A percentile compares a stretch with the other conserved stretches of the same genome.
These are phyloP conservation scores for Kuraishia ogatae DNA, from an alignment of 805 yeast species.

Conservation along the genomic window DNA sequence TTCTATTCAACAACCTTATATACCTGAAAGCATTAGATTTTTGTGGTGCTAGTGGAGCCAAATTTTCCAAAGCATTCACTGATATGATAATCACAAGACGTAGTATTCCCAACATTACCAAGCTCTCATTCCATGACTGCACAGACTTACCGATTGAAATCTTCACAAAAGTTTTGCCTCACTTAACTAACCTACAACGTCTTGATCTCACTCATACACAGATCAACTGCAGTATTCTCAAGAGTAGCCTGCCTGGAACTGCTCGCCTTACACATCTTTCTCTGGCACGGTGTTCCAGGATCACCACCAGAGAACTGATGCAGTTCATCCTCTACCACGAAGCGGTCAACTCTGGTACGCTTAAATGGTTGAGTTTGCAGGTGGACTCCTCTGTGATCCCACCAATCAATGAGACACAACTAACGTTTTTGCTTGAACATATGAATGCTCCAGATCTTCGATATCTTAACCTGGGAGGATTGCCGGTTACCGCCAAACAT, in stretches of 20 bases:
- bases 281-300: conserved; percentile 51
- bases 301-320: conserved; percentile 65
- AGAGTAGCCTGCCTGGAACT: conserved; percentile 39
- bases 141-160: conserved; percentile 59
- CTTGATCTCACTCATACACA: conserved; percentile 79
- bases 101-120: conserved; percentile 21
- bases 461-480: conserved; percentile 44
- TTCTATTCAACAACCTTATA: conserved; percentile 44
- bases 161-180: conserved; percentile 49
- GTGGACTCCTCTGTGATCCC: conserved; percentile 45
- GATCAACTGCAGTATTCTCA: conserved; percentile 54
- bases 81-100: conserved; percentile 21
- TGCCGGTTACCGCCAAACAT: conserved; percentile 33
- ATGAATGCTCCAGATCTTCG: conserved; percentile 33
- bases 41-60: conserved; percentile 74
- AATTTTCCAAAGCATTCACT: conserved; percentile 52
- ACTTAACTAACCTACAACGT: conserved; percentile 46
- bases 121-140: conserved; percentile 81
- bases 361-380: conserved; percentile 45
- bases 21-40: conserved; percentile 68
- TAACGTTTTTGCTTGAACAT: conserved; percentile 33
- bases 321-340: conserved; percentile 69
- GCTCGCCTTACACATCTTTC: conserved; percentile 70
- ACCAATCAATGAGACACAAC: conserved; percentile 36
- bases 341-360: conserved; percentile 31